Conservation (phyloP, 495 filamentous ascomycete species). For the Lichina pygmaea region DNA sequence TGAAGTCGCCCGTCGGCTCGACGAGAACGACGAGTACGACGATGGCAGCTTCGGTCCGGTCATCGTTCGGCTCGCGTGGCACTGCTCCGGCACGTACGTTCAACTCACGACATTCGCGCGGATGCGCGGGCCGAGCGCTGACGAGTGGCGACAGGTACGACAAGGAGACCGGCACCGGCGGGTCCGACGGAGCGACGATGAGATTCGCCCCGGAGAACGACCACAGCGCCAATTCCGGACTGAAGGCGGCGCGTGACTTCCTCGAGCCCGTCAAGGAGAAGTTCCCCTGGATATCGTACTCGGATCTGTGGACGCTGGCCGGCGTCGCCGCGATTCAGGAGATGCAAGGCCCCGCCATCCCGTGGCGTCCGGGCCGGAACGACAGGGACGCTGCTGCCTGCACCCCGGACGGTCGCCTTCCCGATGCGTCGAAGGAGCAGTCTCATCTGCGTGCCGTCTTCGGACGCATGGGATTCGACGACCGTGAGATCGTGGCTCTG, state of each 20-base stretch:
- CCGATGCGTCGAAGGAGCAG: conserved; percentile 57
- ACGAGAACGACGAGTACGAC: conserved; percentile 85
- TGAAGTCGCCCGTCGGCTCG: conserved; percentile 47
- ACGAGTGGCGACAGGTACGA: conserved; percentile 28
- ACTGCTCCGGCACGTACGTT: conserved; percentile 6
- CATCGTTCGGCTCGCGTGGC: conserved; percentile 52
- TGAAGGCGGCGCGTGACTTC: conserved; percentile 74
- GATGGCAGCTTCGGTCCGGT: conserved; percentile 92
- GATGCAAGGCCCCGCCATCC: conserved; percentile 69
- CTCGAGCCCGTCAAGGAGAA: conserved; percentile 67
- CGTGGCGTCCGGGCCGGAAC: conserved; percentile 67
- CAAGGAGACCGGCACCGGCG: conserved; percentile 66
- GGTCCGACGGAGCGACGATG: conserved; percentile 95
- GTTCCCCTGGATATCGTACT: conserved; percentile 90
- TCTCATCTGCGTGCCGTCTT: conserved; percentile 81
- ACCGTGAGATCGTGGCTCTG: conserved; percentile 86
- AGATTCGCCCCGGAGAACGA: conserved; percentile 75
- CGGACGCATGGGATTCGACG: conserved; percentile 92
- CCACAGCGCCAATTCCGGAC: conserved; percentile 85
- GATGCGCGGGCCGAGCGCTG: background rate
- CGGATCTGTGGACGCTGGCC: conserved; percentile 83
- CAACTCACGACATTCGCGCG: background rate
- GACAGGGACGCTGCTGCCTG: conserved; percentile 61
- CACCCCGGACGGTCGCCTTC: conserved; percentile 88
- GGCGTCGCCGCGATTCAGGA: conserved; percentile 80